Percentiles rank a stretch among this genome's conserved stretches.
Conservation (phyloP, 805 yeast genomes). For the Vanderwaltozyma polyspora region DNA sequence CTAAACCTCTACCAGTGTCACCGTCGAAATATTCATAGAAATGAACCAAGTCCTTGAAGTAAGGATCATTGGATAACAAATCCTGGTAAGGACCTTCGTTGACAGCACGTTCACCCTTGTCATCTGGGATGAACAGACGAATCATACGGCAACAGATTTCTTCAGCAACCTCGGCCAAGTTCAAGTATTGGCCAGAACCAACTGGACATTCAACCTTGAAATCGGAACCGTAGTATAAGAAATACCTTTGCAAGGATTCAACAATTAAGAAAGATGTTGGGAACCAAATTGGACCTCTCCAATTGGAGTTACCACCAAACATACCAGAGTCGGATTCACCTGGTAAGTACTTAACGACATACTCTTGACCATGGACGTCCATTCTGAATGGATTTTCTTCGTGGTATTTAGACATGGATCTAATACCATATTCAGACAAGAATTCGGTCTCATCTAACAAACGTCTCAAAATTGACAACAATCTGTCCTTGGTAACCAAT, state of each 20-base stretch:
- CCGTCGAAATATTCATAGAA: slow-evolving; percentile 89
- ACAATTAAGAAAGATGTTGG: slow-evolving; percentile 79
- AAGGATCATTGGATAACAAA: slow-evolving; percentile 49
- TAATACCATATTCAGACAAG: slow-evolving; percentile 71
- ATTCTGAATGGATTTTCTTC: slow-evolving; percentile 73
- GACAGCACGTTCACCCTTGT: slow-evolving; percentile 8
- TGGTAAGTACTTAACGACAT: slow-evolving; percentile 62
- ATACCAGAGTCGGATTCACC: slow-evolving; percentile 88
- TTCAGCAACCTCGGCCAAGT: slow-evolving; percentile 83
- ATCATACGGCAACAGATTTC: slow-evolving; percentile 80
- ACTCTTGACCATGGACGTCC: slow-evolving; percentile 68
- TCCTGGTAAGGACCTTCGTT: background rate
- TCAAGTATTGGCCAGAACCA: slow-evolving; percentile 64
- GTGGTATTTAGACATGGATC: slow-evolving; percentile 81
- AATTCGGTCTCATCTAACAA: slow-evolving; percentile 84
- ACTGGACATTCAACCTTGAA: slow-evolving; percentile 82
- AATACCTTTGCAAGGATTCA: slow-evolving; percentile 79
- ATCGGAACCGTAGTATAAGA: slow-evolving; percentile 76
- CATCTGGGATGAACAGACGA: slow-evolving; percentile 60
- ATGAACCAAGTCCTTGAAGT: slow-evolving; percentile 64
- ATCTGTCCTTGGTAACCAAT: slow-evolving; percentile 68
- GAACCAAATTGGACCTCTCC: slow-evolving; percentile 98
- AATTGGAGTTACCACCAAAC: slow-evolving; percentile 93
- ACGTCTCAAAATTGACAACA: slow-evolving; percentile 59
- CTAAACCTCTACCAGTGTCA: slow-evolving; percentile 87